These are phyloP conservation scores for Asterophora parasitica DNA, from an alignment of 768 basidiomycete species.

Conservation along the genomic window DNA sequence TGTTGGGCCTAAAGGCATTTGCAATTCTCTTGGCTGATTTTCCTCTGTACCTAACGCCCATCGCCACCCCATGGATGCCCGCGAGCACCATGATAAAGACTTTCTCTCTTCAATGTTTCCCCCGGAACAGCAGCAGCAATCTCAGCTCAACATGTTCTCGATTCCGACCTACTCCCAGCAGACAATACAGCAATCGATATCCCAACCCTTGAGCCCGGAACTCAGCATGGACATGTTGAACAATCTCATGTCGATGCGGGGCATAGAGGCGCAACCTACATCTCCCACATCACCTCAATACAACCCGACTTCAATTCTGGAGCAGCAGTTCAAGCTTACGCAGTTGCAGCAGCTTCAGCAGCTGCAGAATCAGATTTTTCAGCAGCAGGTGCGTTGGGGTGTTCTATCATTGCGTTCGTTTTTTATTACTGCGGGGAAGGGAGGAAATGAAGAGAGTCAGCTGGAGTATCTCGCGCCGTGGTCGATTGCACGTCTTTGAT, in stretches of 20 bases:
- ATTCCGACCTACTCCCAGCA: slow-evolving; percentile 7
- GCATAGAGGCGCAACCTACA: slow-evolving; percentile 29
- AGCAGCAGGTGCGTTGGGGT: slow-evolving; percentile 67
- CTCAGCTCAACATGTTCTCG: slow-evolving; percentile 4
- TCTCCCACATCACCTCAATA: slow-evolving; percentile 19
- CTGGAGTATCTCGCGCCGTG: too few relatives aligned
- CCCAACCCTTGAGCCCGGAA: slow-evolving; percentile 21
- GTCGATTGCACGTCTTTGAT: too few relatives aligned
- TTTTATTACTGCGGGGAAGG: not conserved
- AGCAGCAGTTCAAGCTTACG: slow-evolving; percentile 74
- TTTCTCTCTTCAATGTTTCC: slow-evolving; percentile 20
- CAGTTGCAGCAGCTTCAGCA: slow-evolving; percentile 69
- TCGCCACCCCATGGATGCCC: slow-evolving; percentile 14
- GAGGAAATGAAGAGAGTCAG: too few relatives aligned
- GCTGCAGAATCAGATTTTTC: slow-evolving; percentile 82
- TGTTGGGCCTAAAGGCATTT: not conserved
- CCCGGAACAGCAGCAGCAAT: slow-evolving; percentile 12
- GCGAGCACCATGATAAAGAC: slow-evolving; percentile 19
- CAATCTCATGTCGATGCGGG: slow-evolving; percentile 49
- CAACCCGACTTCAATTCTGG: slow-evolving; percentile 51
- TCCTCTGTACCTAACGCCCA: not conserved
- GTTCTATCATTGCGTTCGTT: slow-evolving; percentile 6
- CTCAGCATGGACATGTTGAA: slow-evolving; percentile 49
- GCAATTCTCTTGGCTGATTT: not conserved
- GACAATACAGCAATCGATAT: slow-evolving; percentile 10